Evolutionary conservation across 1,139 yeast genomes (phyloP).

Genomic region (Suhomyces chickasaworum): DNA sequence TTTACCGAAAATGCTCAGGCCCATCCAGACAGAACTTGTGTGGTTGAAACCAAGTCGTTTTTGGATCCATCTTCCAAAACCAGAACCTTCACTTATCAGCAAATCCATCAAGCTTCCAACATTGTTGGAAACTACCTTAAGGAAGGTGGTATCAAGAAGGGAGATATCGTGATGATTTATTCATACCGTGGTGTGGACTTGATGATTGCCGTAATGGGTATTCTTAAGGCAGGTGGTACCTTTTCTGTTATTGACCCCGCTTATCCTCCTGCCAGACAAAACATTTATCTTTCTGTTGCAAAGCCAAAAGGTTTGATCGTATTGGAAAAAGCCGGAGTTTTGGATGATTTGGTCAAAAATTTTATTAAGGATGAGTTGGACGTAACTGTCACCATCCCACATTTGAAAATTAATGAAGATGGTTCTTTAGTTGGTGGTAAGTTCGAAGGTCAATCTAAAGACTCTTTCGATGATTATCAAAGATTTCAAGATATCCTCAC

Average conservation of each 20-base stretch:
- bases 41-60: constrained; percentile 84
- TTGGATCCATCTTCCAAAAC: constrained; percentile 56
- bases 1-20: constrained; percentile 80
- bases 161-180: constrained; percentile 96
- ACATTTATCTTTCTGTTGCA: constrained; percentile 87
- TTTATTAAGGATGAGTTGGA: constrained; percentile 72
- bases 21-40: constrained; percentile 86
- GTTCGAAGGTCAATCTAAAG: constrained; percentile 33
- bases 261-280: constrained; percentile 97
- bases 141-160: constrained; percentile 76
- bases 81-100: constrained; percentile 77
- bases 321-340: constrained; percentile 82
- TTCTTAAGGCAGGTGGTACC: constrained; percentile 96
- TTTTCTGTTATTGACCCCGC: constrained; percentile 99
- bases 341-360: constrained; percentile 74
- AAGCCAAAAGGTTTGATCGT: constrained; percentile 90
- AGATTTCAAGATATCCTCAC: constrained; percentile 58
- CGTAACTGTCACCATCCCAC: constrained; percentile 73
- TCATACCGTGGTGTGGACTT: constrained; percentile 97
- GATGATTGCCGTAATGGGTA: constrained; percentile 97
- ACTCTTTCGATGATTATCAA: constrained; percentile 53
- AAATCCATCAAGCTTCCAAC: constrained; percentile 92
- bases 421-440: constrained; percentile 72
- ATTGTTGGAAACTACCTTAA: constrained; percentile 88
- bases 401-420: constrained; percentile 71